phyloP scores from a whole-genome alignment of 345 rosid genomes.

The Combretum micranthum region DNA sequence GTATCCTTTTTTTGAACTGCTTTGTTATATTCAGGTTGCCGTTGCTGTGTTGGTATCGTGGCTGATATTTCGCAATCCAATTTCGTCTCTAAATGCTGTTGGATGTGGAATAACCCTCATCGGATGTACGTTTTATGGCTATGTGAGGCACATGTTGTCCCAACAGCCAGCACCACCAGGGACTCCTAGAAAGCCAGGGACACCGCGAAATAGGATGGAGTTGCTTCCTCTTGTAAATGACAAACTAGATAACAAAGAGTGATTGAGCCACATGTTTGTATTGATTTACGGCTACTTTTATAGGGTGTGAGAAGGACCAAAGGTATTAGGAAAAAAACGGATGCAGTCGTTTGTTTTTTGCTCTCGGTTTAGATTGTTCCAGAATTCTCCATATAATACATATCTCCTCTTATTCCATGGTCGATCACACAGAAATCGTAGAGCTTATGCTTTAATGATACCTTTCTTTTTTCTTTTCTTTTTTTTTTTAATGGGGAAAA shows the following conservation, averaged over 20 bases:
- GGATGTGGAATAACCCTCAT: conserved; percentile 88
- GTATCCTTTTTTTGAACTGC: background rate
- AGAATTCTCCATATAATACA: background rate
- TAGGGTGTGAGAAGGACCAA: conserved; percentile 1
- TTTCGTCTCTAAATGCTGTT: conserved; percentile 75
- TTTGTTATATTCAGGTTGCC: conserved; percentile 54
- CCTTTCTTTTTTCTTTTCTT: too few relatives aligned
- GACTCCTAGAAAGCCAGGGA: conserved; percentile 84
- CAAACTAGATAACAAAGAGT: conserved; percentile 80
- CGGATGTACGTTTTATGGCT: conserved; percentile 96
- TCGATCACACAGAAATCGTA: too few relatives aligned
- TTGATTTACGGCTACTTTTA: background rate
- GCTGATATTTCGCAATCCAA: conserved; percentile 91
- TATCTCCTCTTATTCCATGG: background rate
- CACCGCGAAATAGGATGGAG: conserved; percentile 71
- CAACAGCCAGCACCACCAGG: conserved; percentile 68
- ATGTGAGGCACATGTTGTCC: conserved; percentile 77
- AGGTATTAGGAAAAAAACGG: background rate
- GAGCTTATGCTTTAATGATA: background rate
- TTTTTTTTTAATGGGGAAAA: too few relatives aligned
- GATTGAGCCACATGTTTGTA: conserved; percentile 9
- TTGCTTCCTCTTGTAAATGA: conserved; percentile 89
- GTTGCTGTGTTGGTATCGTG: conserved; percentile 92
- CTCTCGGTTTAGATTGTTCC: conserved; percentile 3
- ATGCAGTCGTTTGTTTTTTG: background rate